phyloP scores from a whole-genome alignment of 1,139 yeast species.

The Diutina catenulata region DNA sequence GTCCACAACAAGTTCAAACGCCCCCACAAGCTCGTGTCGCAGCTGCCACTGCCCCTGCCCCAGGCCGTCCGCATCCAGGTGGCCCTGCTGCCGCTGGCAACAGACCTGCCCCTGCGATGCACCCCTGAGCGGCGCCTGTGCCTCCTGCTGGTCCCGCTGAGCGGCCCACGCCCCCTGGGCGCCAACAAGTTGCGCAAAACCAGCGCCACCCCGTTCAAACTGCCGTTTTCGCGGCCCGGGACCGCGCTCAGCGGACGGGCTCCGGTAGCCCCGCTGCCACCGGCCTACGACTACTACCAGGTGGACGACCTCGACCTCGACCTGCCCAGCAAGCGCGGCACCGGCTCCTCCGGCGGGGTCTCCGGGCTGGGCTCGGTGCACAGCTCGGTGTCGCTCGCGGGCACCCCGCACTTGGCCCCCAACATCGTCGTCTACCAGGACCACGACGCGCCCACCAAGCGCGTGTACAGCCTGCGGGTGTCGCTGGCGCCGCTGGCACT shows the following conservation, averaged over 20 bases:
- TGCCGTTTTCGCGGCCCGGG: constrained; percentile 2
- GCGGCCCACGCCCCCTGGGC: background rate
- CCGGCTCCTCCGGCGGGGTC: background rate
- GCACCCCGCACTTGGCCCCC: too few relatives aligned
- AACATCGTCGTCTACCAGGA: constrained; percentile 4
- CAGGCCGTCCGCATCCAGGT: background rate
- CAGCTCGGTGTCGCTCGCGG: too few relatives aligned
- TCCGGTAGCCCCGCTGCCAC: background rate
- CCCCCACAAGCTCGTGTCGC: constrained; percentile 35
- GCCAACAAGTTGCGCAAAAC: constrained; percentile 5
- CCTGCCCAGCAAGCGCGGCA: constrained; percentile 2
- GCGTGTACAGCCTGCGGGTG: background rate
- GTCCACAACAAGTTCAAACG: constrained; percentile 29
- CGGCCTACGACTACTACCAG: constrained; percentile 18
- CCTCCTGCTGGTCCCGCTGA: constrained; percentile 5
- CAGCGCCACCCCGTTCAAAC: constrained; percentile 5
- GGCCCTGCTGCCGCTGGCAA: background rate
- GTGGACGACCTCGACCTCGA: constrained; percentile 14
- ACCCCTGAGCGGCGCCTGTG: constrained; percentile 1
- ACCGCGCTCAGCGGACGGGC: background rate
- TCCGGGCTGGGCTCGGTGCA: too few relatives aligned
- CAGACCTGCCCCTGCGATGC: too few relatives aligned
- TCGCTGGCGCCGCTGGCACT: background rate
- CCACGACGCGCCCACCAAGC: background rate
- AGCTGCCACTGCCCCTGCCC: constrained; percentile 28